Evolutionary conservation across 257 asterid genomes (phyloP).

Genomic region (Solanum ahanhuiri): DNA sequence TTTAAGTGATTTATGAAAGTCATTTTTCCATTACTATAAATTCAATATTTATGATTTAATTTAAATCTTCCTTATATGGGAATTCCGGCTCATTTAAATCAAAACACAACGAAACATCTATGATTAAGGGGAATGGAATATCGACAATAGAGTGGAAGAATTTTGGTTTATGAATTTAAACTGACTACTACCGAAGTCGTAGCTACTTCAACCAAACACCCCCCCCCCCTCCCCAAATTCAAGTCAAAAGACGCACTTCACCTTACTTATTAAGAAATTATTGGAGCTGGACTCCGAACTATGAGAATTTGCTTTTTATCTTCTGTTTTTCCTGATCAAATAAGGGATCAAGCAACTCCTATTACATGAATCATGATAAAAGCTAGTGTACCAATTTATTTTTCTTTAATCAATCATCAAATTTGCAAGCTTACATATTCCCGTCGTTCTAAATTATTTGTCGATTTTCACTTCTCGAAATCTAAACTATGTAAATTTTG

Average conservation of each 20-base stretch:
- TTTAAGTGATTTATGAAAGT: background rate
- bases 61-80: background rate
- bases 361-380: background rate
- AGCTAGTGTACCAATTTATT: background rate
- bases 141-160: too few relatives aligned
- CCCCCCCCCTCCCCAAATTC: too few relatives aligned
- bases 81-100: background rate
- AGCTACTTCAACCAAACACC: background rate
- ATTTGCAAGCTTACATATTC: background rate
- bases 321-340: too few relatives aligned
- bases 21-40: background rate
- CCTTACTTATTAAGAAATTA: too few relatives aligned
- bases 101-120: too few relatives aligned
- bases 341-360: background rate
- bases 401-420: background rate
- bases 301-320: too few relatives aligned
- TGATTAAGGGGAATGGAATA: too few relatives aligned
- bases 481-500: background rate
- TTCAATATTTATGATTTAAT: background rate
- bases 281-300: too few relatives aligned
- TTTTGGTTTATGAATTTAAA: background rate
- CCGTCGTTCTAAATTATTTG: background rate
- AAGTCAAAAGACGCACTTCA: too few relatives aligned
- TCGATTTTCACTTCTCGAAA: background rate
- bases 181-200: accelerated